Evolutionary conservation across 1,139 yeast genomes (phyloP), one percentile per base, ranked within the genome.

Genomic region (Trichomonascaceae sp.): DNA sequence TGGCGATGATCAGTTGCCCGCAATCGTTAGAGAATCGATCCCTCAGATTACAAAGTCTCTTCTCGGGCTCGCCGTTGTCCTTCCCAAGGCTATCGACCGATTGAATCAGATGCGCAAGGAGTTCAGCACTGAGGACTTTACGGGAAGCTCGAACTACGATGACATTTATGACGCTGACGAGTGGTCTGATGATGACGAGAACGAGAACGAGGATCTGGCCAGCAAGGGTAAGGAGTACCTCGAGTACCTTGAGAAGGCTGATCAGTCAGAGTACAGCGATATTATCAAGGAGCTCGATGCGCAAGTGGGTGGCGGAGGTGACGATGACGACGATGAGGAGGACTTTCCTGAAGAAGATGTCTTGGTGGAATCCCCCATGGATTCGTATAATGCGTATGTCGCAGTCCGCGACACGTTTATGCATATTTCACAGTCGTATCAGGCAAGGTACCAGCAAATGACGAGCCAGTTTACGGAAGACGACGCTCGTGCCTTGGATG

Each of bases 281-380:
- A n/a, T n/a, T n/a, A n/a, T n/a, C n/a, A n/a, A n/a, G n/a, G n/a
- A n/a, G n/a, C n/a, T n/a, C n/a, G 32, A 31, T n/a, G 31, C 35
- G 3, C 14, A 31, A 28, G 38, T 34, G 13, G 29, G 27, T 16
- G 34, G 39, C 31, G 41, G 35, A 13, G 34, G 27, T n/a, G 45
- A 42, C 22, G 35, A 30, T 13, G 36, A 23, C 28, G 37, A 35
- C 13, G 66, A 64, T 25, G 69, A 62, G 14, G 73, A 72, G 31
- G 82, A 74, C 17, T 74, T 67, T 27, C 54, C 80, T 4, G 69
- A 67, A 17, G 96, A 85, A 48, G 95, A 89, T 55, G 87, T 94
- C 3, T 65, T 82, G 43, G 71, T 79, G 3, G 74, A 77, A 33
- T 77, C 85, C 2, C 76, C 93, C 1, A 61, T 89, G 38, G 97